Base-by-base conservation (phyloP, 169 alveolate species). In the Amoebophrya sp. region DNA sequence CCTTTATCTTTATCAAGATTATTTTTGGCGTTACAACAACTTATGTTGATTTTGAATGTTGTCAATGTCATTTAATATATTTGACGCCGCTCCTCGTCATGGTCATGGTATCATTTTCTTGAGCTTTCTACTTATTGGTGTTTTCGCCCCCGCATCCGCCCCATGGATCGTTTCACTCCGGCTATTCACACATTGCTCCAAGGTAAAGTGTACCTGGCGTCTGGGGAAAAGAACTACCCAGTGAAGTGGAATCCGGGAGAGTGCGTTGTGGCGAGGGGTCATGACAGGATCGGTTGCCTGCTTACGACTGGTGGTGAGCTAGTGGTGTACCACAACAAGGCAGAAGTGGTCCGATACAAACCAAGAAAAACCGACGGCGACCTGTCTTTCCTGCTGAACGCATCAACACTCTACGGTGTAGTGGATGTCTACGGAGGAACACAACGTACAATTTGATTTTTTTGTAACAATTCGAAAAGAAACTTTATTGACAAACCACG, bases 201-300 rank as follows among this genome's bases (percentile, higher is more conserved):
- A 65, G 83, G 83, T 6, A 65, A 65, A 26, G 33, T 65, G 38
- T 65, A 65, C 83, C 10, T 36, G 33, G 36, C 18, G 33, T 1
- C 39, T 26, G 83, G 83, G 2, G 26, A 6, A 29, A 65, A 65
- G 83, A 65, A 36, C 33, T 65, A 6, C n/a, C 83, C 83, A 36
- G 1, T 6, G 38, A 65, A 26, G 36, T 65, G 83, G 83, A 65
- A 65, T 36, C 83, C 83, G 83, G 83, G 83, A 0, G 38, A 0
- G 33, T 26, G 33, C 36, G 83, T 65, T 6, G 83, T 65, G 10
- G 83, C 83, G 33, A 29, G 83, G 33, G 83, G 83, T 36, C 83
- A 65, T 36, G 83, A 65, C 33, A 65, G 83, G 83, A 65, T 65
- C 83, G 83, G 83, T 26, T 65, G 83, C 83, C n/a, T 65, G 83